Percentiles rank a stretch among this genome's conserved stretches.
phyloP scores from a whole-genome alignment of 2,329 filamentous ascomycete species.

The Diaporthe longicolla region DNA sequence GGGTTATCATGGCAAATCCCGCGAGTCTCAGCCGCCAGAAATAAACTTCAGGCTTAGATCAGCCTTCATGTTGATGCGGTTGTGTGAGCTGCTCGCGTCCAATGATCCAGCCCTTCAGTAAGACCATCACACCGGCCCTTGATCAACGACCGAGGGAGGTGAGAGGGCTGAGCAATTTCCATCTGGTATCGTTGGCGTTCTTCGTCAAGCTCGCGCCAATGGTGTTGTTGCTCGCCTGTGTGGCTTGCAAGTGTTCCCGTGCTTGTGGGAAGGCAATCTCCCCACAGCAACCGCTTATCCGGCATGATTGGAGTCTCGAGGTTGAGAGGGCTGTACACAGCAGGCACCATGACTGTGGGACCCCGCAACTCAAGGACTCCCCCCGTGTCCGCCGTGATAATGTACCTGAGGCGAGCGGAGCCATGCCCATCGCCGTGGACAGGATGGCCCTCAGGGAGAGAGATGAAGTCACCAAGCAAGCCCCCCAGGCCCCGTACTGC shows the following conservation, averaged over 20 bases:
- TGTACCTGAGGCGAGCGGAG: constrained; percentile 18
- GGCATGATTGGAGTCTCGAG: neutral
- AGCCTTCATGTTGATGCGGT: constrained; percentile 3
- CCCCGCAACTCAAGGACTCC: neutral
- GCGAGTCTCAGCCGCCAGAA: constrained; percentile 32
- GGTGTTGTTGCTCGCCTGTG: constrained; percentile 16
- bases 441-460: neutral
- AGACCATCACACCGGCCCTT: constrained; percentile 25
- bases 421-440: neutral
- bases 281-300: constrained; percentile 17
- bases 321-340: neutral
- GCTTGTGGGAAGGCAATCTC: neutral
- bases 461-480: constrained; percentile 21
- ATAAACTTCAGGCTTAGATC: constrained; percentile 15
- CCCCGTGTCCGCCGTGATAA: neutral
- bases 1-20: constrained; percentile 19
- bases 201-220: constrained; percentile 25
- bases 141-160: constrained; percentile 8
- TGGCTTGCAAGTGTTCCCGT: constrained; percentile 11
- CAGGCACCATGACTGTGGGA: neutral
- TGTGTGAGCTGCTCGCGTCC: neutral
- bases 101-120: neutral
- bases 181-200: neutral
- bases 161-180: neutral
- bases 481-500: neutral